Conservation (phyloP, 75 land plant genomes). For the Gnetum montanum region DNA sequence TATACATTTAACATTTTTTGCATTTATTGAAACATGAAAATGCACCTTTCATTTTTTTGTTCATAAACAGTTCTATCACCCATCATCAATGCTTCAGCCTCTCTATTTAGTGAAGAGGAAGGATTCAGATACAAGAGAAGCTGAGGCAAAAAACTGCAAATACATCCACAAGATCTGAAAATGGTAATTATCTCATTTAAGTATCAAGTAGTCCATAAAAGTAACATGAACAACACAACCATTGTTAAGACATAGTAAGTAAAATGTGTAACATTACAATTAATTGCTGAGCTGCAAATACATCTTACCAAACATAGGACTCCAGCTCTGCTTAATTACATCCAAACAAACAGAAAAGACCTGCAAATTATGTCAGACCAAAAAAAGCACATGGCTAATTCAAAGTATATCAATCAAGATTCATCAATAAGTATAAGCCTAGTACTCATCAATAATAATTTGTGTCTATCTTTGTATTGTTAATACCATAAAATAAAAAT, state of each 20-base stretch:
- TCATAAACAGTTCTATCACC: slow-evolving; percentile 48
- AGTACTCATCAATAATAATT: too few species aligned
- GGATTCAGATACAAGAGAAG: slow-evolving; percentile 47
- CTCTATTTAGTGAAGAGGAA: slow-evolving; percentile 77
- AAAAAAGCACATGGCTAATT: not conserved
- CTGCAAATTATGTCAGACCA: slow-evolving; percentile 9
- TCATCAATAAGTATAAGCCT: too few species aligned
- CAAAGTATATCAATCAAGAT: not conserved
- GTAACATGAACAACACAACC: too few species aligned
- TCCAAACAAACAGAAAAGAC: slow-evolving; percentile 30
- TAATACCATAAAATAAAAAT: not conserved
- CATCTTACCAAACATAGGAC: slow-evolving; percentile 35
- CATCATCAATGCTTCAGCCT: slow-evolving; percentile 80
- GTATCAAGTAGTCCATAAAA: not conserved
- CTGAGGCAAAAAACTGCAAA: slow-evolving; percentile 57
- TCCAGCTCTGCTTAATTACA: slow-evolving; percentile 32
- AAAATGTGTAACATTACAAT: too few species aligned
- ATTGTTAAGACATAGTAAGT: too few species aligned
- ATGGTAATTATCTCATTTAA: not conserved
- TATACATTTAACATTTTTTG: too few species aligned
- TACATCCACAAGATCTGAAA: slow-evolving; percentile 47
- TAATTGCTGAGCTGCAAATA: too few species aligned
- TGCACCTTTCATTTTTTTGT: slow-evolving; percentile 77
- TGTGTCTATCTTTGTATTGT: too few species aligned
- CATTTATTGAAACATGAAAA: not conserved